These are phyloP conservation scores for Globisporangium nagaii DNA, from an alignment of 352 stramenopile species.

Conservation along the genomic window DNA sequence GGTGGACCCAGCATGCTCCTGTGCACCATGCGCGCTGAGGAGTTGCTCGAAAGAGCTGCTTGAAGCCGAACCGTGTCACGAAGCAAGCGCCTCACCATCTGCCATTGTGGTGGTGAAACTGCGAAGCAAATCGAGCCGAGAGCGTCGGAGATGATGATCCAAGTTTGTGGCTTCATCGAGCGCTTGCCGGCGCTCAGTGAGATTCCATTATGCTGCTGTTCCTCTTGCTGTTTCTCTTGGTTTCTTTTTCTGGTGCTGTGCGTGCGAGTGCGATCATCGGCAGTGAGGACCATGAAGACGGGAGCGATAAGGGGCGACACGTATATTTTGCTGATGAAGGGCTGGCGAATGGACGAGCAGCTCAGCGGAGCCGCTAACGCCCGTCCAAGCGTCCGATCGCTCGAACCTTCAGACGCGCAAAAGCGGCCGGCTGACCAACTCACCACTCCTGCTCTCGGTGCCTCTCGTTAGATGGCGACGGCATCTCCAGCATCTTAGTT, in stretches of 20 bases:
- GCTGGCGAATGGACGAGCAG: neutral
- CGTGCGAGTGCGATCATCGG: neutral
- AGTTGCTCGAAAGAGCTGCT: too few species aligned
- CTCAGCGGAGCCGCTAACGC: neutral
- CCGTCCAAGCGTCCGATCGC: neutral
- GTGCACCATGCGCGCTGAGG: too few species aligned
- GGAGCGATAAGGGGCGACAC: neutral
- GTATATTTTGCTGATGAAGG: conserved; percentile 4
- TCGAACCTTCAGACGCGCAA: conserved; percentile 1
- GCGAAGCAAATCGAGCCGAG: too few species aligned
- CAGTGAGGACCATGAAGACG: neutral
- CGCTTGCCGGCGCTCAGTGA: too few species aligned
- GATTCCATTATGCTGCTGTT: too few species aligned
- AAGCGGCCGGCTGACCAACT: neutral
- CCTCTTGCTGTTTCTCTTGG: too few species aligned
- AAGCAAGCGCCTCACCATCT: too few species aligned
- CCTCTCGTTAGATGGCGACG: neutral
- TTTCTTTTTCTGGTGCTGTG: neutral
- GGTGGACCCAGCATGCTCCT: too few species aligned
- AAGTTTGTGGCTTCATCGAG: too few species aligned
- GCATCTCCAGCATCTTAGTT: conserved; percentile 19
- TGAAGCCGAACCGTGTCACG: too few species aligned
- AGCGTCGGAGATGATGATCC: too few species aligned
- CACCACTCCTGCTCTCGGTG: neutral
- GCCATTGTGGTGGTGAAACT: too few species aligned